Base-by-base conservation (phyloP, 2,329 filamentous ascomycete genomes). In the Aquanectria penicillioides region DNA sequence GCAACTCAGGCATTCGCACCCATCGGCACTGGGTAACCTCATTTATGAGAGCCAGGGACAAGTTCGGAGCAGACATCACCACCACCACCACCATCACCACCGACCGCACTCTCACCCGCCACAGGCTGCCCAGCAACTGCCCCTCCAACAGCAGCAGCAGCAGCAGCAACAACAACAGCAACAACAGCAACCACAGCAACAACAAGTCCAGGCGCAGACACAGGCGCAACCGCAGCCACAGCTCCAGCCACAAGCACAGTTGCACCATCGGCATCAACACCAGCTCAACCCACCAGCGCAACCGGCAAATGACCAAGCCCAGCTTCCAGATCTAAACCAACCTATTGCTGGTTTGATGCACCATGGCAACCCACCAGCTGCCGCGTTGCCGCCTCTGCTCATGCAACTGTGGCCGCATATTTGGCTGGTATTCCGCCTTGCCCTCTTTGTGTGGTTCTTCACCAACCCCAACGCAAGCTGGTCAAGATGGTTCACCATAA, bases 381-480 rank as follows among this genome's bases (percentile, higher is more conserved):
- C 62, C 15, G 75, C 69, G 7, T 34, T 77, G 7, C 74, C 74
- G 4, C 71, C 72, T 18, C 37, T 77, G 11, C 50, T 78, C 6
- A 60, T 75, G 50, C 71, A 73, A 13, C 51, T 86, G n/a, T 84
- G 83, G 78, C 85, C 85, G n/a, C 82, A 88, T 49, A 69, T 89
- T 23, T 89, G 86, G 87, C 78, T 89, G 48, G 64, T 88, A 1
- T 75, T 86, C 29, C 81, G 87, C 7, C 73, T 90, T 8, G 77
- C 80, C 10, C 73, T 85, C 6, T 88, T 89, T 69, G 81, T 89
- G 11, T 89, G 86, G 85, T 86, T 87, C 74, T 89, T 89, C 60
- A 88, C 86, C 1, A 81, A 81, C 9, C 81, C 83, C 0, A 79
- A 81, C 38, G 78, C 81, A 2, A 87, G 81, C 66, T 89, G 86